Evolutionary conservation across 1,284 basidiomycete genomes (phyloP).

Genomic region (Moniliella sp.): DNA sequence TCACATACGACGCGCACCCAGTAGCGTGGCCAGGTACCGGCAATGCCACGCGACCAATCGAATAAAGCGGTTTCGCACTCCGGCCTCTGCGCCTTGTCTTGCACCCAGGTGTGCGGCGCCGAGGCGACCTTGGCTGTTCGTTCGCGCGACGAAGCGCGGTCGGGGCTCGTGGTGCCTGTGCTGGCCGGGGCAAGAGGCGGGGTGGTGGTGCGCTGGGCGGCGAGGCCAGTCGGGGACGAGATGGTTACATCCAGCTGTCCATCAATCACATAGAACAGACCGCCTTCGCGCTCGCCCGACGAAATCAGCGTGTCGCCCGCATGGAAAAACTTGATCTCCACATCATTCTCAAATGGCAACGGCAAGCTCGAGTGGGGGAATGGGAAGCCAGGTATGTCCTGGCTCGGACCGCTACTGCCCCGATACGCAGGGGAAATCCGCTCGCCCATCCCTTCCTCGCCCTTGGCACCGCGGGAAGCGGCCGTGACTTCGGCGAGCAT

Average conservation of each 20-base stretch:
- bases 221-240: conserved; percentile 39
- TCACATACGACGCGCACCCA: conserved; percentile 76
- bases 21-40: conserved; percentile 90
- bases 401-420: too few relatives aligned
- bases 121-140: not conserved
- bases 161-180: not conserved
- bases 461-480: too few relatives aligned
- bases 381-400: too few relatives aligned
- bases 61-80: conserved; percentile 46
- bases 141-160: not conserved
- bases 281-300: conserved; percentile 71
- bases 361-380: too few relatives aligned
- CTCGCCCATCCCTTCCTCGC: too few relatives aligned
- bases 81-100: not conserved
- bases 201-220: conserved; percentile 1
- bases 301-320: conserved; percentile 66
- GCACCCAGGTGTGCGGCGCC: not conserved
- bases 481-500: too few relatives aligned
- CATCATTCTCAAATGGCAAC: conserved; percentile 76
- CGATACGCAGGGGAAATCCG: too few relatives aligned
- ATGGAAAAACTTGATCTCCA: conserved; percentile 80
- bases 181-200: conserved; percentile 2
- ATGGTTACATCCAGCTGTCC: conserved; percentile 80
- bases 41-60: conserved; percentile 73
- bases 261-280: conserved; percentile 91